These are phyloP conservation scores for Cystobasidium ongulense DNA, from an alignment of 768 basidiomycete genomes.

Conservation along the genomic window DNA sequence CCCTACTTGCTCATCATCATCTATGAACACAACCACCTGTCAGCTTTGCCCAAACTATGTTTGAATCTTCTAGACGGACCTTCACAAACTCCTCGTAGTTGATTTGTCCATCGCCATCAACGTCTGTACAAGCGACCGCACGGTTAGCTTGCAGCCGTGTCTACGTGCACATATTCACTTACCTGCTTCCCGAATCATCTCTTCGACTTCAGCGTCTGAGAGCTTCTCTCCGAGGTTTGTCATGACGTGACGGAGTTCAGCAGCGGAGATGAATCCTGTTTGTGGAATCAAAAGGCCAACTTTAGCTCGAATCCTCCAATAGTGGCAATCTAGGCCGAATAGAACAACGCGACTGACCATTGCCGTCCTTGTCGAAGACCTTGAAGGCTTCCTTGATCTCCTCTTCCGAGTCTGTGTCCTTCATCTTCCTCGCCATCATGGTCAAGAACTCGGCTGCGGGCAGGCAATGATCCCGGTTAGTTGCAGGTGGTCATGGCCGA, in stretches of 20 bases:
- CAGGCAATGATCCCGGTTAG: not conserved
- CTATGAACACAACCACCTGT: not conserved
- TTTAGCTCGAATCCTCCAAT: no score
- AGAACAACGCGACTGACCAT: conserved; percentile 49
- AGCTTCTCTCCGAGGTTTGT: conserved; percentile 56
- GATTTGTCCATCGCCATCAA: conserved; percentile 81
- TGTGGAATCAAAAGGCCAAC: no score
- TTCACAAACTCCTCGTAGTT: conserved; percentile 73
- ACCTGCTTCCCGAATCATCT: conserved; percentile 91
- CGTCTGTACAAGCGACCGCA: conserved; percentile 49
- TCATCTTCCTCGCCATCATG: conserved; percentile 61
- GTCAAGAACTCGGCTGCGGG: conserved; percentile 38
- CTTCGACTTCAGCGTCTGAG: conserved; percentile 61
- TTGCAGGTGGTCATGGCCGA: not conserved
- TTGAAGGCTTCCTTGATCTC: conserved; percentile 96
- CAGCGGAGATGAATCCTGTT: conserved; percentile 63
- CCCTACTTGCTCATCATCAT: conserved; percentile 32
- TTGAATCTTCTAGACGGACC: conserved; percentile 44
- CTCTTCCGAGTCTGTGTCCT: conserved; percentile 83
- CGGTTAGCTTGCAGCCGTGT: not conserved
- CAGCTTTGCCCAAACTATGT: not conserved
- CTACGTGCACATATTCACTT: not conserved
- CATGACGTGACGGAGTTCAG: conserved; percentile 86
- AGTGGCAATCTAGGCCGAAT: no score
- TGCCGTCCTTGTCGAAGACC: conserved; percentile 93